Evolutionary conservation across 768 basidiomycete genomes (phyloP), one percentile per base, ranked within the genome.

Genomic region (Collybiopsis confluens): DNA sequence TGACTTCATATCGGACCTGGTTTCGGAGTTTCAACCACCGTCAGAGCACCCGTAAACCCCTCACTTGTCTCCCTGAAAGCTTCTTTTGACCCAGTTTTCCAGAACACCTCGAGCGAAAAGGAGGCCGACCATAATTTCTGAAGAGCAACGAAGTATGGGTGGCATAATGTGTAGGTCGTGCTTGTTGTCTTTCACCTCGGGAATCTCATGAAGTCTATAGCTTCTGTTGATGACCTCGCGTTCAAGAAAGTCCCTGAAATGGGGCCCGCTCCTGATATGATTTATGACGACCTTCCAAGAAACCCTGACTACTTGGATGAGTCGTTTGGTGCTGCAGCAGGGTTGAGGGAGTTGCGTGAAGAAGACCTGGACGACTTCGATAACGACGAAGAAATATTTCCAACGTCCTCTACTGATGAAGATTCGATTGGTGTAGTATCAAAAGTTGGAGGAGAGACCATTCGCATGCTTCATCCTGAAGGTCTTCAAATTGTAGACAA

Each of bases 251-350:
- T 85, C 6, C 92, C 92, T 2, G 86, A 92, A 58, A 74, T 96
- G 38, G 87, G 88, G 20, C 79, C 83, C 9, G 79, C 84, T 8
- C 85, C 90, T 13, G 96, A 98, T 67, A 85, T 97, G 83, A 86
- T 98, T 54, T 73, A 76, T 28, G 96, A 98, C 61, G 94, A 98
- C 65, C 73, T 98, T 8, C 96, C 96, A 0, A 88, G 78, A 20
- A 96, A 98, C 65, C 70, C 77, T 44, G 90, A 94, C 63, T 98
- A 95, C 62, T 74, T 98, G 43, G 91, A 93, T 58, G 82, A 80
- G 49, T 87, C 90, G 2, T 90, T 91, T 58, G 85, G 88, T 37
- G 72, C 88, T 21, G 85, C 90, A 16, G 88, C 84, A 4, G 91
- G 91, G 13, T 70, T 92, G 16, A 78, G 82, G 47, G 87, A 84